Percentiles rank a stretch among this genome's conserved stretches.
phyloP scores from a whole-genome alignment of 2,329 filamentous ascomycete genomes.

The Fusarium compactum region DNA sequence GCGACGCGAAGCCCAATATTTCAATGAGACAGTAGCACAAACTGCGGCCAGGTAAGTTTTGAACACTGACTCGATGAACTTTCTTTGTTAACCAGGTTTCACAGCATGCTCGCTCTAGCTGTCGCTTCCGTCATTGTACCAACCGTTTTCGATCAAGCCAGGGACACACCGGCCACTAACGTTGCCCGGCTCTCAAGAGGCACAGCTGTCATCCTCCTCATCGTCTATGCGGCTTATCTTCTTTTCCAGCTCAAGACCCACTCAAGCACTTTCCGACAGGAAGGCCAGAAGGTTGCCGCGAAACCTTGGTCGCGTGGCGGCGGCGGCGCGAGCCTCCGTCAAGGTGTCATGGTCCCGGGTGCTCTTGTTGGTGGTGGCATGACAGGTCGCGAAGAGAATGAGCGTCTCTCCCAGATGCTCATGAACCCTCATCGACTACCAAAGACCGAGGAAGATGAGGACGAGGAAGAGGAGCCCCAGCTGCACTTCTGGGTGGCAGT shows the following conservation, averaged over 20 bases:
- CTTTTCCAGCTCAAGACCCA: slow-evolving; percentile 94
- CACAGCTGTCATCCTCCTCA: slow-evolving; percentile 81
- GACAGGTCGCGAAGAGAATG: slow-evolving; percentile 53
- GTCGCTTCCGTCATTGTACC: slow-evolving; percentile 89
- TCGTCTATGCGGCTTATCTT: slow-evolving; percentile 87
- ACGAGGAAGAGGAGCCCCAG: slow-evolving; percentile 76
- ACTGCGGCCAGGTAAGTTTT: slow-evolving; percentile 75
- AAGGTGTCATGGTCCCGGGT: slow-evolving; percentile 57
- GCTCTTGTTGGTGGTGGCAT: slow-evolving; percentile 55
- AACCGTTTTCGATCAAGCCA: slow-evolving; percentile 78
- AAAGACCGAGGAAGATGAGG: slow-evolving; percentile 68
- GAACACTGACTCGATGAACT: not conserved
- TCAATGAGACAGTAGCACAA: slow-evolving; percentile 93
- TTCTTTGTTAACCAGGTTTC: not conserved
- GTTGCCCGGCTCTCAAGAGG: slow-evolving; percentile 77
- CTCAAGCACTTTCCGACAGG: slow-evolving; percentile 78
- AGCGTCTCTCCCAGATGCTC: slow-evolving; percentile 60
- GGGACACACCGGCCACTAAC: slow-evolving; percentile 57
- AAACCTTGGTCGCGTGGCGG: slow-evolving; percentile 58
- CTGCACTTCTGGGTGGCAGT: slow-evolving; percentile 80
- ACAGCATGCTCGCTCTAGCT: slow-evolving; percentile 75
- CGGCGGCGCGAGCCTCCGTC: slow-evolving; percentile 52
- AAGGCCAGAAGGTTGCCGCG: slow-evolving; percentile 80
- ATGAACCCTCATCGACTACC: slow-evolving; percentile 53
- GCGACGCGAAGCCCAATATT: slow-evolving; percentile 83